phyloP scores from a whole-genome alignment of 305 asterid genomes.

The Coffea humblotiana region DNA sequence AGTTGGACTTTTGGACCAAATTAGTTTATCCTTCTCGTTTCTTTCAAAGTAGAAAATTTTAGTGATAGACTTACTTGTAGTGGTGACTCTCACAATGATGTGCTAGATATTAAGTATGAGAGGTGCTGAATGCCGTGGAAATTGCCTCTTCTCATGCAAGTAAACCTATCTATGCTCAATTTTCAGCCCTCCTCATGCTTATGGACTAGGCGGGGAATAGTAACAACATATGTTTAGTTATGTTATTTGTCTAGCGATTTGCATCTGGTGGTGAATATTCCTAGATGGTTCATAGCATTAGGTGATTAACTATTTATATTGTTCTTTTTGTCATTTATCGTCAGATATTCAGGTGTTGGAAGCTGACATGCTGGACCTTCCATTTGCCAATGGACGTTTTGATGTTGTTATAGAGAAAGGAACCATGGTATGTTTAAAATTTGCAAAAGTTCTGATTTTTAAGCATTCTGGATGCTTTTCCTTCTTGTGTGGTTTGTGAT shows the following conservation, averaged over 20 bases:
- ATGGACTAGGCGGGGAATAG: background rate
- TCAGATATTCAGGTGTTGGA: slow-evolving; percentile 83
- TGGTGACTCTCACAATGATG: background rate
- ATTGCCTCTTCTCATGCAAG: background rate
- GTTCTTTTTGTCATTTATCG: slow-evolving; percentile 22
- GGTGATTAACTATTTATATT: slow-evolving; percentile 14
- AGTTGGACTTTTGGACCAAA: background rate
- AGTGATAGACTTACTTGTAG: background rate
- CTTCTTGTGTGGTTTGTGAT: slow-evolving; percentile 5
- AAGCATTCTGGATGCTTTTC: slow-evolving; percentile 11
- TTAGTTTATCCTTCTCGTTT: background rate
- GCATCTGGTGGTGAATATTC: background rate
- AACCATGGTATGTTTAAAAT: slow-evolving; percentile 68
- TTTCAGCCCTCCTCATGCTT: background rate
- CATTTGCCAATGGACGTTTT: slow-evolving; percentile 72
- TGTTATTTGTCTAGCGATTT: too few relatives aligned
- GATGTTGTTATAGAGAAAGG: slow-evolving; percentile 98
- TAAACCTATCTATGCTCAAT: background rate
- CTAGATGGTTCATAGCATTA: slow-evolving; percentile 9
- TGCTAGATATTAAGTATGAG: too few relatives aligned
- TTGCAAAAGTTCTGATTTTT: slow-evolving; percentile 1
- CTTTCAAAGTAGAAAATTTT: too few relatives aligned
- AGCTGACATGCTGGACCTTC: slow-evolving; percentile 96
- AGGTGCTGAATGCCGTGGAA: too few relatives aligned
- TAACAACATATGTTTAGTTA: background rate